Evolutionary conservation across 108 stramenopile genomes (phyloP).

Genomic region (Pseudonitzschia multiseries): DNA sequence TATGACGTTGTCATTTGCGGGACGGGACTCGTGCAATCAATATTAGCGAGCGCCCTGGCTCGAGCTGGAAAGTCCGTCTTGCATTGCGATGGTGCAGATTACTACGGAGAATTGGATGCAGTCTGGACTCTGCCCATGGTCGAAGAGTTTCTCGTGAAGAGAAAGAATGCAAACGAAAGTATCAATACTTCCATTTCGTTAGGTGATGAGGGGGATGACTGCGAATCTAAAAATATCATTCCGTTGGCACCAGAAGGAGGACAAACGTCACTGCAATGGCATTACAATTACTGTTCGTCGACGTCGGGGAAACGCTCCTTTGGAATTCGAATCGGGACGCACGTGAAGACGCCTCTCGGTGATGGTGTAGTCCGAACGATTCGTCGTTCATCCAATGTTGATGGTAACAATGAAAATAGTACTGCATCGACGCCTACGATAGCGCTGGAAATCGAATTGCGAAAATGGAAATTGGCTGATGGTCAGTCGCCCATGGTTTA

Average conservation of each 20-base stretch:
- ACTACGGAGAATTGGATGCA: constrained; percentile 81
- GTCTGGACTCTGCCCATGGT: constrained; percentile 51
- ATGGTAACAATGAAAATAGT: constrained; percentile 5
- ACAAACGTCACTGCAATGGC: constrained; percentile 4
- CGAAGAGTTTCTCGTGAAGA: constrained; percentile 24
- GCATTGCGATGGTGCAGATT: constrained; percentile 77
- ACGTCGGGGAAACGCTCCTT: background rate
- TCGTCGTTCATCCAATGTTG: background rate
- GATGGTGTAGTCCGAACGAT: constrained; percentile 28
- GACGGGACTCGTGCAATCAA: constrained; percentile 74
- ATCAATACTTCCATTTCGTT: background rate
- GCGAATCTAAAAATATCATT: background rate
- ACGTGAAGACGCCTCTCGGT: constrained; percentile 43
- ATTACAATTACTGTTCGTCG: constrained; percentile 7
- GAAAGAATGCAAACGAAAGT: constrained; percentile 13
- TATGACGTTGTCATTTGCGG: constrained; percentile 83
- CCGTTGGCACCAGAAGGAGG: constrained; percentile 26
- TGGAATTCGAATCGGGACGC: constrained; percentile 28
- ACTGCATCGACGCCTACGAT: background rate
- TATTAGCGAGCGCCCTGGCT: constrained; percentile 74
- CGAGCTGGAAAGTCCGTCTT: constrained; percentile 69
- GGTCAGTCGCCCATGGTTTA: constrained; percentile 25
- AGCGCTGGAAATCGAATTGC: constrained; percentile 18
- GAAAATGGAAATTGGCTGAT: constrained; percentile 41
- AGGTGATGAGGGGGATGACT: background rate